Percentiles rank a stretch among this genome's conserved stretches.
These are phyloP conservation scores for Batrachochytrium dendrobatidis DNA, from an alignment of 371 early-diverging fungal genomes.

Conservation along the genomic window DNA sequence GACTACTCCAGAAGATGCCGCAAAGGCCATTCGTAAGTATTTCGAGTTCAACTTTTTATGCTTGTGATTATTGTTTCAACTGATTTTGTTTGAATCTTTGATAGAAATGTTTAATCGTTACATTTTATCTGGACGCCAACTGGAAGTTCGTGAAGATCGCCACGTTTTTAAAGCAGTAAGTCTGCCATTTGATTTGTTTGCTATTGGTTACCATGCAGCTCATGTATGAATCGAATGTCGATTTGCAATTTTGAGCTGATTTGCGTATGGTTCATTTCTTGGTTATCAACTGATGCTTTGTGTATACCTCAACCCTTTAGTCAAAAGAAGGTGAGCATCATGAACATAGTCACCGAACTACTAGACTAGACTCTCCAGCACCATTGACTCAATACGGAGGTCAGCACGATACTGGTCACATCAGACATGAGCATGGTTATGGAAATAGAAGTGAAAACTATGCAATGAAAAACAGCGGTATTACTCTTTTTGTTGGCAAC, in stretches of 20 bases:
- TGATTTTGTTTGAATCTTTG: slow-evolving; percentile 19
- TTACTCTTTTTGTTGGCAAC: slow-evolving; percentile 57
- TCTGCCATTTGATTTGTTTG: neutral
- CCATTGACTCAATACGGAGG: neutral
- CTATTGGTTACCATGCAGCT: neutral
- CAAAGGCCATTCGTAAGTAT: slow-evolving; percentile 60
- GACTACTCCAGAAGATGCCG: slow-evolving; percentile 58
- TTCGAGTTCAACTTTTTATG: neutral
- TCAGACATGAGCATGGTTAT: neutral
- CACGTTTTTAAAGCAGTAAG: slow-evolving; percentile 23
- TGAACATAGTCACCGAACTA: neutral
- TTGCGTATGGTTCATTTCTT: too few relatives aligned
- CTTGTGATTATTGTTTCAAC: slow-evolving; percentile 2
- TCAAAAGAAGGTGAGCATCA: neutral
- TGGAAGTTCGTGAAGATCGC: slow-evolving; percentile 67
- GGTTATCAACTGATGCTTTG: too few relatives aligned
- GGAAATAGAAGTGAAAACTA: neutral
- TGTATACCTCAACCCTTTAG: too few relatives aligned
- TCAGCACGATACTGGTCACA: neutral
- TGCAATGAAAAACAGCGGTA: neutral
- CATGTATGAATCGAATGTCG: neutral
- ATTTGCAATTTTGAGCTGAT: too few relatives aligned
- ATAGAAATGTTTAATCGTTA: slow-evolving; percentile 60
- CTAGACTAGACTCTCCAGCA: neutral
- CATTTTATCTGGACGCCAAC: slow-evolving; percentile 61